A percentile compares a stretch with the other conserved stretches of the same genome.
phyloP scores from a whole-genome alignment of 2,329 filamentous ascomycete genomes.

The Aureobasidium sp. region DNA sequence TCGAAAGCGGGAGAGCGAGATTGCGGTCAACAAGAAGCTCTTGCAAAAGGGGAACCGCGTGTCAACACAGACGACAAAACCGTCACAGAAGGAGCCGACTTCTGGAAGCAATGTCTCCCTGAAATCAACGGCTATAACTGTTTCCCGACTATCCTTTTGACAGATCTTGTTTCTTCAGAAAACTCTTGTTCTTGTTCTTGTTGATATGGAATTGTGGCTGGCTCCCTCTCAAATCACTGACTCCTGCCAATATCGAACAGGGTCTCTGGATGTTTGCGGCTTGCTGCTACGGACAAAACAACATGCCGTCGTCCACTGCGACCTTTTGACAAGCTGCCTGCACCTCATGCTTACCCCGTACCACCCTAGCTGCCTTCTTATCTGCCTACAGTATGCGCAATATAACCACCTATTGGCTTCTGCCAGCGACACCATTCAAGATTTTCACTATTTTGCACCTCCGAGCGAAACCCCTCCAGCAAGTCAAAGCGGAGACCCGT shows the following conservation, averaged over 20 bases:
- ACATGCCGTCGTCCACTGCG: not conserved
- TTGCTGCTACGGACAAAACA: not conserved
- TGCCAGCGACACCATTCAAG: not conserved
- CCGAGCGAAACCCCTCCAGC: not conserved
- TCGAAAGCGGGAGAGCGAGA: not conserved
- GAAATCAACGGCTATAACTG: not conserved
- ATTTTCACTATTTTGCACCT: not conserved
- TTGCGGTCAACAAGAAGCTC: slow-evolving; percentile 10
- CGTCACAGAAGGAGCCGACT: not conserved
- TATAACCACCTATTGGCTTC: not conserved
- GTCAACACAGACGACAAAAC: slow-evolving; percentile 1
- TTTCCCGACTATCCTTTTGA: no score
- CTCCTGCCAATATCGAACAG: not conserved
- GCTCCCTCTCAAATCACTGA: not conserved
- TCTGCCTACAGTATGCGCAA: not conserved
- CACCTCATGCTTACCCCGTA: not conserved
- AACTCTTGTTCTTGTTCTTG: not conserved
- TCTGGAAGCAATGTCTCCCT: not conserved
- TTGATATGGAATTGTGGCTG: not conserved
- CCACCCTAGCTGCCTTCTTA: not conserved
- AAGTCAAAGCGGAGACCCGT: slow-evolving; percentile 7
- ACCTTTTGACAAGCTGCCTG: not conserved
- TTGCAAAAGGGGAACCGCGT: slow-evolving; percentile 7
- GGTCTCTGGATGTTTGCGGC: not conserved
- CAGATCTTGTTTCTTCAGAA: not conserved